Base-by-base conservation (phyloP, 768 basidiomycete species). In the Podaxis sp. region DNA sequence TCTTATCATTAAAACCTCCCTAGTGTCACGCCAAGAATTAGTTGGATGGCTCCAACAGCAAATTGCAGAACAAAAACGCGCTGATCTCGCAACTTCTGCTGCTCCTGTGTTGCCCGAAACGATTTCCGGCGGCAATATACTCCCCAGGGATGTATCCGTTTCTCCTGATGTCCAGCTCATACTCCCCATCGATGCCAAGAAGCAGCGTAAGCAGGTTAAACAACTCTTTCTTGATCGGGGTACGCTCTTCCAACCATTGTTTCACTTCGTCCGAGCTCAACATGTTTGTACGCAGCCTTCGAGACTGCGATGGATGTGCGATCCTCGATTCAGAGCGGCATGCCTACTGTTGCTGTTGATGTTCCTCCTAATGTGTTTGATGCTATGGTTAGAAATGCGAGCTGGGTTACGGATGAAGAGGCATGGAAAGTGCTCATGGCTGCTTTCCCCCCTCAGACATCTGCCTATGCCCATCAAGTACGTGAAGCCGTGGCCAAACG, bases 331-430 rank as follows among this genome's bases (percentile, higher is more conserved):
- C 82, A 85, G 61, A 77, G 74, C 9, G 84, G 83, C 9, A 76
- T 90, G 62, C 87, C 89, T 1, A 84, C 83, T 21, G 72, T 93
- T n/a, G 90, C 84, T 1, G 78, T 93, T 13, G 91, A 93, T 59
- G 85, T 92, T 9, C 74, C 84, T 1, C 70, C 79, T 0, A 61
- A 73, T 5, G 79, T 84, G 1, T 91, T 91, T 63, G 88, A 91
- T 50, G 66, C 76, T 1, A 81, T 93, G 77, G 77, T 79, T 28
- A 80, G 76, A 67, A 83, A 70, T 37, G 68, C 83, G 3, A 69
- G 74, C 14, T 93, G 91, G 91, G 72, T 91, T 25, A 79, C 79
- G 4, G 89, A 91, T 62, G 91, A 93, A 47, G 89, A 92, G 40
- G 76, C 78, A 0, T 91, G 91, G 89, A 88, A 85, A 71, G 61